These are phyloP conservation scores for Nemania diffusa DNA, from an alignment of 2,329 filamentous ascomycete genomes.

Conservation along the genomic window DNA sequence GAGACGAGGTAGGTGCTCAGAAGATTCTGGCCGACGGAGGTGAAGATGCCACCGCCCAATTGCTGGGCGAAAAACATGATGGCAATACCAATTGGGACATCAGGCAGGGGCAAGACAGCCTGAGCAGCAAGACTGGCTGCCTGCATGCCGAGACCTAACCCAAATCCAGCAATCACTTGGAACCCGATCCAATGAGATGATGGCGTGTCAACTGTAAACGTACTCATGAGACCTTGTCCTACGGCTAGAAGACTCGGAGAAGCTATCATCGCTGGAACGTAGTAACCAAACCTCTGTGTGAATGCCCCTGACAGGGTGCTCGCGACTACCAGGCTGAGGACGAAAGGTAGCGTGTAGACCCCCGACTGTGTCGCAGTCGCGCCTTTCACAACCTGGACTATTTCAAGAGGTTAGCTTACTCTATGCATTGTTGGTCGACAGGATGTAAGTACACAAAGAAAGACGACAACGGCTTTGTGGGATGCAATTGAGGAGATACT, in stretches of 20 bases:
- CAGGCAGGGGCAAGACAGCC: conserved; percentile 55
- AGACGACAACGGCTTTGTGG: not conserved
- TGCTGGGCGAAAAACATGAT: conserved; percentile 60
- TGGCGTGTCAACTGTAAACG: conserved; percentile 59
- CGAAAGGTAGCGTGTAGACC: conserved; percentile 66
- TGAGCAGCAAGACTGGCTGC: conserved; percentile 64
- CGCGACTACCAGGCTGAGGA: conserved; percentile 65
- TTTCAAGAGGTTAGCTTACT: conserved; percentile 34
- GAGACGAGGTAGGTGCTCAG: conserved; percentile 50
- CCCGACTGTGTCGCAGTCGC: conserved; percentile 65
- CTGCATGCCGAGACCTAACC: conserved; percentile 69
- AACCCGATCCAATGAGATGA: conserved; percentile 68
- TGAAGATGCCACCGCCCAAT: conserved; percentile 58
- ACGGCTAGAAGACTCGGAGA: conserved; percentile 61
- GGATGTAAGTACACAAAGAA: not conserved
- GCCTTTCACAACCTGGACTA: conserved; percentile 65
- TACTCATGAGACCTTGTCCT: conserved; percentile 68
- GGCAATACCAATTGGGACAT: conserved; percentile 58
- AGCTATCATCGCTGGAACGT: conserved; percentile 66
- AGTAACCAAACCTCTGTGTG: conserved; percentile 68
- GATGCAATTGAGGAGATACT: conserved; percentile 26
- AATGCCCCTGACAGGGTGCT: conserved; percentile 59
- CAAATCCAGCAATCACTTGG: conserved; percentile 68
- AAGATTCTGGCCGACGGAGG: conserved; percentile 58
- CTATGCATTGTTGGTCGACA: not conserved